Base-by-base conservation (phyloP, 805 yeast species). In the Saturnispora bothae region DNA sequence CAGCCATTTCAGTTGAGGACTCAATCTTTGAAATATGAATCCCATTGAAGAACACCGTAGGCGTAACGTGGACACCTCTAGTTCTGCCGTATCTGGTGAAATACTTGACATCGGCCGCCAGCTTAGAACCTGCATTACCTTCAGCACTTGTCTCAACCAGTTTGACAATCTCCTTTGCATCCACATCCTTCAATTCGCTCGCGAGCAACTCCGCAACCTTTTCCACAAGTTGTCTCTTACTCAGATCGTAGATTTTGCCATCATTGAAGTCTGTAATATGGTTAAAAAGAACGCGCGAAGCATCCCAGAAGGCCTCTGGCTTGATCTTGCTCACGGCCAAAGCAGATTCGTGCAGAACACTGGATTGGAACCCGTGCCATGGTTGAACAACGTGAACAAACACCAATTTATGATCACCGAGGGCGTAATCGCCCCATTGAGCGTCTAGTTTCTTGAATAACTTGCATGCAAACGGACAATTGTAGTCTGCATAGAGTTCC, bases 311-410 rank as follows among this genome's bases (percentile, higher is more conserved):
- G 44, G 61, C 56, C 1, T 52, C 56, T 1, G 83, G 79, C 13
- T 61, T 64, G n/a, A 62, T 44, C 34, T 69, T 62, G n/a, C 81
- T 82, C 22, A 78, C 76, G 0, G 78, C 86, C 19, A 85, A 56
- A 0, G 81, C 68, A 30, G 81, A 80, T 52, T 85, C 95, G 53
- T 80, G 79, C 28, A 76, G 63, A 27, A 73, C 58, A 4, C 73
- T 69, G 1, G 89, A 78, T 40, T 76, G 73, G 3, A 50, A 29
- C 31, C 88, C 78, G 55, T 85, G 95, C 95, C 95, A 85, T 47
- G 94, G 92, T 62, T 85, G 95, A n/a, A 81, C 66, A 29, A 78
- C 85, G 51, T 83, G 79, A 44, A 76, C 69, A 56, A 79, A 73
- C 9, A 76, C 71, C 43, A 83, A 68, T 46, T 73, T 72, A 48